phyloP scores from a whole-genome alignment of 805 yeast species.

The Priceomyces fermenticarens region DNA sequence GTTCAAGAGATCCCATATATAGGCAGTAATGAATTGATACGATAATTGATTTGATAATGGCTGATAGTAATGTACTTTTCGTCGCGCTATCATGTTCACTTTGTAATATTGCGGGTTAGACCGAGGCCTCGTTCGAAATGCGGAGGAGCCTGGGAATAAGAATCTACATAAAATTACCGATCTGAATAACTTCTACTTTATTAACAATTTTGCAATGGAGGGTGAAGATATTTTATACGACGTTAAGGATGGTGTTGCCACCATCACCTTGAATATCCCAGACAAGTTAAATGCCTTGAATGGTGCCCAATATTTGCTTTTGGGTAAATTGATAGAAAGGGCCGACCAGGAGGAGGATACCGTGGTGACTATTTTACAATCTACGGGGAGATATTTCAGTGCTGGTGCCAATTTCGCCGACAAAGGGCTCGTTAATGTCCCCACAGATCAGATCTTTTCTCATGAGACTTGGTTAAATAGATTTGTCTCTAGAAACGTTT shows the following conservation, averaged over 20 bases:
- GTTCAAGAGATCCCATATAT: too few relatives aligned
- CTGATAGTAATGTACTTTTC: too few relatives aligned
- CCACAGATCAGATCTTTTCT: conserved; percentile 30
- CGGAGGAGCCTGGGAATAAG: too few relatives aligned
- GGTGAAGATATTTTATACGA: conserved; percentile 35
- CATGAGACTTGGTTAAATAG: conserved; percentile 48
- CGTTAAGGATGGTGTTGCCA: conserved; percentile 47
- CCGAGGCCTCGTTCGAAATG: too few relatives aligned
- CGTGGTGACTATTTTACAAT: conserved; percentile 60
- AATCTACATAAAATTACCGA: too few relatives aligned
- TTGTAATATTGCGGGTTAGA: too few relatives aligned
- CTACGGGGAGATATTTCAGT: conserved; percentile 73
- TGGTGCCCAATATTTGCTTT: conserved; percentile 57
- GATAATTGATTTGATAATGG: too few relatives aligned
- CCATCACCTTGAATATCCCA: conserved; percentile 68
- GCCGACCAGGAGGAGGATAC: conserved; percentile 66
- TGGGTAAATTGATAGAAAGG: conserved; percentile 56
- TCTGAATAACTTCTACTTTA: too few relatives aligned
- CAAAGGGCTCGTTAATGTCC: conserved; percentile 25
- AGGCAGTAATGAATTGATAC: too few relatives aligned
- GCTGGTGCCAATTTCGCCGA: conserved; percentile 78
- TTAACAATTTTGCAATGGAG: too few relatives aligned
- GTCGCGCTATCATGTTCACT: too few relatives aligned
- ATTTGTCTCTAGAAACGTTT: conserved; percentile 70
- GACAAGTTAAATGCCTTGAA: conserved; percentile 62